Evolutionary conservation across 2,329 filamentous ascomycete species (phyloP).

Genomic region (Cryphonectria parasitica): DNA sequence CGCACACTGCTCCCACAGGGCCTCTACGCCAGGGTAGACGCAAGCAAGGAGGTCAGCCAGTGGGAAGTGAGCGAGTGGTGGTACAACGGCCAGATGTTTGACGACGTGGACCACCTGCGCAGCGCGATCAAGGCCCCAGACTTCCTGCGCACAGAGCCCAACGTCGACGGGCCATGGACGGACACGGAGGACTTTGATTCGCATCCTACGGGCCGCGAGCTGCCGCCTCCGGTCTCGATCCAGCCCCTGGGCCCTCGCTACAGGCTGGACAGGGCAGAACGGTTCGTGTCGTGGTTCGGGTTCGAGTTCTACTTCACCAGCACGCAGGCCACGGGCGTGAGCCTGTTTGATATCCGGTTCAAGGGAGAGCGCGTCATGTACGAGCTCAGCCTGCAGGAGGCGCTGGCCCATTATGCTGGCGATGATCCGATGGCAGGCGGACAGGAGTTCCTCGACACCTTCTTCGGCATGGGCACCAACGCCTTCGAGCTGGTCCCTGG

Average conservation of each 20-base stretch:
- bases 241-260: slow-evolving; percentile 47
- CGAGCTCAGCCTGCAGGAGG: slow-evolving; percentile 57
- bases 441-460: slow-evolving; percentile 49
- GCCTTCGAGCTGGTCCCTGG: slow-evolving; percentile 45
- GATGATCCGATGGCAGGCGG: slow-evolving; percentile 48
- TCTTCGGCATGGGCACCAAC: slow-evolving; percentile 42
- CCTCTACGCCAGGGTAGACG: slow-evolving; percentile 47
- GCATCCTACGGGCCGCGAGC: slow-evolving; percentile 32
- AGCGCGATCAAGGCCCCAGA: slow-evolving; percentile 10
- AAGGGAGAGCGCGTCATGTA: slow-evolving; percentile 56
- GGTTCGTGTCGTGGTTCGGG: slow-evolving; percentile 56
- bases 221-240: slow-evolving; percentile 39
- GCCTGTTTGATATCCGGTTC: slow-evolving; percentile 54
- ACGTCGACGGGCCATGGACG: slow-evolving; percentile 37
- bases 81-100: slow-evolving; percentile 27
- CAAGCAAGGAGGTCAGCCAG: slow-evolving; percentile 34
- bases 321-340: slow-evolving; percentile 48
- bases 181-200: slow-evolving; percentile 42
- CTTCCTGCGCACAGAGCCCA: slow-evolving; percentile 22
- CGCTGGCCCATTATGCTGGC: slow-evolving; percentile 56
- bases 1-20: slow-evolving; percentile 45
- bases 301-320: slow-evolving; percentile 56
- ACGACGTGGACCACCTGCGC: slow-evolving; percentile 10
- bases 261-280: slow-evolving; percentile 47
- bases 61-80: slow-evolving; percentile 33